phyloP scores from a whole-genome alignment of 768 basidiomycete species.

The Calocera viscosa region DNA sequence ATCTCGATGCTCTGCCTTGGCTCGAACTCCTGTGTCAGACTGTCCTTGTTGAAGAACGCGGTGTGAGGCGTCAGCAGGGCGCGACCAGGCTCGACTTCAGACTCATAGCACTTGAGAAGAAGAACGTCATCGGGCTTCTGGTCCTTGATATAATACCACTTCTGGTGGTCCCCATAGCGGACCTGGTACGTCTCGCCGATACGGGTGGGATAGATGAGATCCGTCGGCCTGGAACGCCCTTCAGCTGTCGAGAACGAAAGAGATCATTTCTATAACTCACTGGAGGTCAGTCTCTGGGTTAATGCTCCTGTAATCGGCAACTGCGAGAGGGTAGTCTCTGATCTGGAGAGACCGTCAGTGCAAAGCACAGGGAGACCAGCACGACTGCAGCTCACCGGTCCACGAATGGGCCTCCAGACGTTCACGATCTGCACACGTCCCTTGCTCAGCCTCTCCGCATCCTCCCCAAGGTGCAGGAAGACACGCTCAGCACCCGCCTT shows the following conservation, averaged over 20 bases:
- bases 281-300: slow-evolving; percentile 29
- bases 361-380: neutral
- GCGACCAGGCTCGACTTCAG: slow-evolving; percentile 21
- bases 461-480: slow-evolving; percentile 29
- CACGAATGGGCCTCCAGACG: slow-evolving; percentile 35
- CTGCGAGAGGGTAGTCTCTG: slow-evolving; percentile 30
- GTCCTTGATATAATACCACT: slow-evolving; percentile 32
- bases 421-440: slow-evolving; percentile 36
- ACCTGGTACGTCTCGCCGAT: slow-evolving; percentile 31
- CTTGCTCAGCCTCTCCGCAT: slow-evolving; percentile 34
- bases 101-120: slow-evolving; percentile 27
- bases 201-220: slow-evolving; percentile 27
- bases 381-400: neutral
- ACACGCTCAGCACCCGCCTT: slow-evolving; percentile 30
- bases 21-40: neutral
- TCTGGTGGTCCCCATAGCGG: slow-evolving; percentile 29
- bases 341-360: neutral
- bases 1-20: slow-evolving; percentile 13
- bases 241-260: neutral
- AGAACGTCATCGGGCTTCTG: slow-evolving; percentile 16
- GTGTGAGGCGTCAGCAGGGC: slow-evolving; percentile 13
- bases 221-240: neutral
- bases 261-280: neutral
- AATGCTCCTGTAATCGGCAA: slow-evolving; percentile 33
- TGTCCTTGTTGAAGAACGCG: slow-evolving; percentile 12